Percentiles rank a stretch among this genome's conserved stretches.
Conservation (phyloP, 2,329 filamentous ascomycete species). For the Calonectria leucothoes region DNA sequence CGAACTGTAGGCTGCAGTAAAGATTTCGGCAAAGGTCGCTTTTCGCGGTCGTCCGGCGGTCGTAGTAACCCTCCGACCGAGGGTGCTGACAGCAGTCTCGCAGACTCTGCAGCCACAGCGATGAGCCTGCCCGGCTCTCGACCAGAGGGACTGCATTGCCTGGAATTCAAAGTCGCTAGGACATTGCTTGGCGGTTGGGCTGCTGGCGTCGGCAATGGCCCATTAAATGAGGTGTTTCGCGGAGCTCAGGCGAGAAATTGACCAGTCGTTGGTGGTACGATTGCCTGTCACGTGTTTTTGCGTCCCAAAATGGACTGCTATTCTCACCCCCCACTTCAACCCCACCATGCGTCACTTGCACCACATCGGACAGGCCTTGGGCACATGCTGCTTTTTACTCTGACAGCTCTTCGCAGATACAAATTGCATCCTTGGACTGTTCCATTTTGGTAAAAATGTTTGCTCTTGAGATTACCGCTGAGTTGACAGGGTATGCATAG, state of each 20-base stretch:
- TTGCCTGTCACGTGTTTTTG: constrained; percentile 37
- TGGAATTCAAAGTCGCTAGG: constrained; percentile 24
- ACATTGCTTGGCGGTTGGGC: constrained; percentile 38
- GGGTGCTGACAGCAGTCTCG: constrained; percentile 59
- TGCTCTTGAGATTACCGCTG: constrained; percentile 74
- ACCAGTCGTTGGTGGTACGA: constrained; percentile 42
- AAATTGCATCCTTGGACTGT: neutral
- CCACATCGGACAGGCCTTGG: constrained; percentile 9
- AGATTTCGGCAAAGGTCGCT: constrained; percentile 62
- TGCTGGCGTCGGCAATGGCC: constrained; percentile 18
- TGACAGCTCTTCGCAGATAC: constrained; percentile 2
- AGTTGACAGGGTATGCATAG: constrained; percentile 73
- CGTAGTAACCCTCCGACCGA: constrained; percentile 64
- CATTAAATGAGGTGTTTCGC: constrained; percentile 40
- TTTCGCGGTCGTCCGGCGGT: constrained; percentile 59
- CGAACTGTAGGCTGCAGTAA: constrained; percentile 76
- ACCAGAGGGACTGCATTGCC: constrained; percentile 77
- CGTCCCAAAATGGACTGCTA: constrained; percentile 24
- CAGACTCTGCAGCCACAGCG: constrained; percentile 74
- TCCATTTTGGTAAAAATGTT: constrained; percentile 64
- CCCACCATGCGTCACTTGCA: constrained; percentile 34
- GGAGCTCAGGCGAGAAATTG: constrained; percentile 33
- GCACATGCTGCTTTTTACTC: constrained; percentile 25
- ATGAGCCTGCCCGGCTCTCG: constrained; percentile 72
- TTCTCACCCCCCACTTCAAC: constrained; percentile 40